Evolutionary conservation across 2,329 filamentous ascomycete species (phyloP).

Genomic region (Talaromyces sp.): DNA sequence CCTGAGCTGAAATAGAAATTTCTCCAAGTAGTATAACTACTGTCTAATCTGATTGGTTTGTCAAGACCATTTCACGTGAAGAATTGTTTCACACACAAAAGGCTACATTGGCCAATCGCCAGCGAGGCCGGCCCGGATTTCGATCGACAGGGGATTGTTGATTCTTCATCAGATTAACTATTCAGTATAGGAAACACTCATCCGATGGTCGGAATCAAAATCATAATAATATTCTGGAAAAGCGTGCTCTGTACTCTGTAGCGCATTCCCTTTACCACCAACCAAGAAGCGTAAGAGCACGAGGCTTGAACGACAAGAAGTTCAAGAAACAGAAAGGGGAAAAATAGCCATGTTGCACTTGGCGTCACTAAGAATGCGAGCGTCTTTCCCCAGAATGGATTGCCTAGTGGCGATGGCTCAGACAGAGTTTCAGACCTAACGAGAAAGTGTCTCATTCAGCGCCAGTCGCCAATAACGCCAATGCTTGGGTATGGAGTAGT

Average conservation of each 20-base stretch:
- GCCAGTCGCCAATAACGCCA: neutral
- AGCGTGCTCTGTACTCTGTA: too few relatives aligned
- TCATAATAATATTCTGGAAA: too few relatives aligned
- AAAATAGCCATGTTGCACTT: neutral
- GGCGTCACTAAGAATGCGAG: constrained; percentile 1
- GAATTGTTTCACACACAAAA: neutral
- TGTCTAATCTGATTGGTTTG: neutral
- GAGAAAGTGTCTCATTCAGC: neutral
- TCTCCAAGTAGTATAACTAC: neutral
- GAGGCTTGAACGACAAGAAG: neutral
- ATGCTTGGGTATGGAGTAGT: neutral
- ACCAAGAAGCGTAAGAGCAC: neutral
- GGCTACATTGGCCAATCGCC: neutral
- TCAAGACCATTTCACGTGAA: neutral
- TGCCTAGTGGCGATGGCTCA: too few relatives aligned
- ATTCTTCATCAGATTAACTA: too few relatives aligned
- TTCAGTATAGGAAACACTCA: too few relatives aligned
- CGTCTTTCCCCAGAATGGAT: neutral
- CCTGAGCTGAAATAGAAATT: neutral
- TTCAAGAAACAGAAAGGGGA: neutral
- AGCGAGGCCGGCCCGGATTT: neutral
- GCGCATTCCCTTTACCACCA: neutral
- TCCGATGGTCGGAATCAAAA: too few relatives aligned
- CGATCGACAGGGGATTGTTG: neutral
- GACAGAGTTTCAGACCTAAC: too few relatives aligned